Percentiles rank a stretch among this genome's conserved stretches.
phyloP scores from a whole-genome alignment of 2,329 filamentous ascomycete species.

The Sporothrix variecibatus region DNA sequence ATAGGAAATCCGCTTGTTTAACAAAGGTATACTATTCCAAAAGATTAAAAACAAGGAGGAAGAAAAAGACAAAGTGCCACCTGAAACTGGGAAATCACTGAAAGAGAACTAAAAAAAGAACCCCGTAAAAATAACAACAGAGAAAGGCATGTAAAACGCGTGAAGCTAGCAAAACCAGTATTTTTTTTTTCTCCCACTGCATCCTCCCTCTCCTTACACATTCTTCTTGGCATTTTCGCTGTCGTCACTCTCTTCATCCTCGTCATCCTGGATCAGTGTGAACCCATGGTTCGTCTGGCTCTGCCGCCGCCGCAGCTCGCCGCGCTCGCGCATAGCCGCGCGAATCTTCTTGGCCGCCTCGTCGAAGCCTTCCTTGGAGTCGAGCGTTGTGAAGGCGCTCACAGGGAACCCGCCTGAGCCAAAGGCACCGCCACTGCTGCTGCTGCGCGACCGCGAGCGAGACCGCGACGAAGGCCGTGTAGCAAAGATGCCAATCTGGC shows the following conservation, averaged over 20 bases:
- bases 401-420: constrained; percentile 65
- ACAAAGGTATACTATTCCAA: constrained; percentile 16
- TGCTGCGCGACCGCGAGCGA: constrained; percentile 74
- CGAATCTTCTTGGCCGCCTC: constrained; percentile 83
- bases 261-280: constrained; percentile 28
- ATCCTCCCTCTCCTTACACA: constrained; percentile 4
- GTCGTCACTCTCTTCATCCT: constrained; percentile 28
- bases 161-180: neutral
- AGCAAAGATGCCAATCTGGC: constrained; percentile 85
- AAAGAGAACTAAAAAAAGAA: neutral
- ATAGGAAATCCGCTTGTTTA: neutral
- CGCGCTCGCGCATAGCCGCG: constrained; percentile 80
- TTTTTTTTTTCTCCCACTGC: neutral
- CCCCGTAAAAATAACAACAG: neutral
- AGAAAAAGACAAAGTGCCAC: neutral
- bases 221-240: constrained; percentile 28
- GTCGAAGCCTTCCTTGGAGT: constrained; percentile 72
- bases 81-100: neutral
- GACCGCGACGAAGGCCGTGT: constrained; percentile 78
- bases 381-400: constrained; percentile 67
- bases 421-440: constrained; percentile 65
- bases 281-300: constrained; percentile 40
- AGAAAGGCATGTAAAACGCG: neutral
- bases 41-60: neutral
- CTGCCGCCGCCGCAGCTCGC: constrained; percentile 60